A percentile compares a stretch with the other conserved stretches of the same genome.
phyloP scores from a whole-genome alignment of 495 filamentous ascomycete genomes.

The Penicillium parvum region DNA sequence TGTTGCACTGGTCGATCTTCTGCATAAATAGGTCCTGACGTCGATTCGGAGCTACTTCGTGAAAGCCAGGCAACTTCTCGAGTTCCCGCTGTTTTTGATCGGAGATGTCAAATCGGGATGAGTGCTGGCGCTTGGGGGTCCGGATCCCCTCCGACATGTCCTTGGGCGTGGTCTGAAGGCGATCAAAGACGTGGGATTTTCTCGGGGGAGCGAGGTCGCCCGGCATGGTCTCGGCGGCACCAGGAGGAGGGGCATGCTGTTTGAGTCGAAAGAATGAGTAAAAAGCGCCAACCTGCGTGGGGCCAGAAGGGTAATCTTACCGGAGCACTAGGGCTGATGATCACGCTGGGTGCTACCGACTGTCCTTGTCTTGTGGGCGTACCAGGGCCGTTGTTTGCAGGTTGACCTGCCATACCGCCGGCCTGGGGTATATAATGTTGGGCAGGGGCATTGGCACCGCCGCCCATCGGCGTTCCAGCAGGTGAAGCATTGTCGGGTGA shows the following conservation, averaged over 20 bases:
- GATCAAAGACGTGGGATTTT: slow-evolving; percentile 87
- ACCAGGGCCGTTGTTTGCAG: slow-evolving; percentile 54
- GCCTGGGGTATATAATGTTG: slow-evolving; percentile 32
- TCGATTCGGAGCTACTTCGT: slow-evolving; percentile 91
- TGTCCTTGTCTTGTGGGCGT: slow-evolving; percentile 67
- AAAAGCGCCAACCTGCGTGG: not conserved
- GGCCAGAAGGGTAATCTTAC: slow-evolving; percentile 53
- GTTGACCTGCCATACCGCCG: slow-evolving; percentile 33
- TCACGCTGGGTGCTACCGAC: slow-evolving; percentile 75
- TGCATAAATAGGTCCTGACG: slow-evolving; percentile 99
- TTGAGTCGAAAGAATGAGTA: slow-evolving; percentile 21
- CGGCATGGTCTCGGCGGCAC: slow-evolving; percentile 95
- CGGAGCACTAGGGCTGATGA: slow-evolving; percentile 92
- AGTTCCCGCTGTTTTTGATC: slow-evolving; percentile 85
- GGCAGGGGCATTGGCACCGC: slow-evolving; percentile 28
- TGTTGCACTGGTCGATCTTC: slow-evolving; percentile 99
- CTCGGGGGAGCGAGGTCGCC: slow-evolving; percentile 94
- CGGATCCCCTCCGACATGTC: slow-evolving; percentile 92
- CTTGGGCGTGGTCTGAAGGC: slow-evolving; percentile 88
- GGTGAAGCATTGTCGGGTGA: slow-evolving; percentile 60
- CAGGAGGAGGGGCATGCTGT: slow-evolving; percentile 89
- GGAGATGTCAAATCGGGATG: slow-evolving; percentile 96
- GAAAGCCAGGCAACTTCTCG: slow-evolving; percentile 97
- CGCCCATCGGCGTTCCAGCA: slow-evolving; percentile 25
- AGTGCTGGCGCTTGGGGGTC: slow-evolving; percentile 94